Evolutionary conservation across 2,329 filamentous ascomycete genomes (phyloP), one percentile per base, ranked within the genome.

Genomic region (Rhinocladiella similis): DNA sequence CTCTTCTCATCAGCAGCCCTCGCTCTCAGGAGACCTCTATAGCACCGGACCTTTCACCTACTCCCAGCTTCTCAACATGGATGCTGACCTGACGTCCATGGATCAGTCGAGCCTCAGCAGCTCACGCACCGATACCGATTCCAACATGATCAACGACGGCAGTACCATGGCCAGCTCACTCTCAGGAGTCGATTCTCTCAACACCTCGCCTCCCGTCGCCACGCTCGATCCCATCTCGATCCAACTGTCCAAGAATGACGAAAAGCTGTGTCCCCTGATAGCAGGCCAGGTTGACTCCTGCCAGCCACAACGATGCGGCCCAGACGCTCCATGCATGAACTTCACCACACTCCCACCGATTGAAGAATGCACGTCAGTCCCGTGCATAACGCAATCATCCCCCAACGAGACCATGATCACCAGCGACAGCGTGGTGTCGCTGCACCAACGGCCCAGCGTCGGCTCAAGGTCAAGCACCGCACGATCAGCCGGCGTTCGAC

Each of bases 291-390:
- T 61, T 39, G 57, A 63, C 43, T 59, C 49, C 38, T 66, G 64
- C 47, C 56, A 61, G 20, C 64, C 64, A 5, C 39, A 54, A 35
- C 53, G 58, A 12, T 66, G 64, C 49, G 64, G 64, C 10, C 62
- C 63, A 3, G 57, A 63, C 42, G 64, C 64, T 25, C 64, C 64
- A 0, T 66, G 64, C 54, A 58, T 66, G 54, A 63, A 63, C 22
- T 63, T 62, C 43, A 61, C 63, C 54, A 63, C 57, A 7, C 51
- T 65, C 6, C 64, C 64, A 14, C 60, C 62, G 7, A 66, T 66
- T 35, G 64, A 66, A 53, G 64, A 66, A 45, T 66, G 64, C 54
- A 59, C 61, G 3, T 58, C 62, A 5, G 62, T 63, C 7, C 62
- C 60, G 4, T 62, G 61, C 47, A 63, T 63, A 25, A 56, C 54